phyloP scores from a whole-genome alignment of 2,329 filamentous ascomycete species.

The Scedosporium dehoogii region DNA sequence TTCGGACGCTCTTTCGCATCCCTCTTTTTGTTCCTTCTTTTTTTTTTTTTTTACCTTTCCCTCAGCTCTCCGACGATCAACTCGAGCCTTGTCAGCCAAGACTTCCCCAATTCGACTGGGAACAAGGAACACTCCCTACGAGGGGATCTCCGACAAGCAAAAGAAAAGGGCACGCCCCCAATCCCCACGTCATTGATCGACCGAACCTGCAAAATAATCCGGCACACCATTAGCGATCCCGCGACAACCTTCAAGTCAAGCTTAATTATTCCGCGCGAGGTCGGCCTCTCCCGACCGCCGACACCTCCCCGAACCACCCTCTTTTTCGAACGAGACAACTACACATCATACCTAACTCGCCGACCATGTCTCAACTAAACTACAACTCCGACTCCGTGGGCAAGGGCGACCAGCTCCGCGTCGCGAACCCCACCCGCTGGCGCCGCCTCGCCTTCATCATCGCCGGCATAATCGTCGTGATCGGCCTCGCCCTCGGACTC shows the following conservation, averaged over 20 bases:
- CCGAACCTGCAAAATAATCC: neutral
- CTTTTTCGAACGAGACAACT: neutral
- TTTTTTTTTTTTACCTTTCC: neutral
- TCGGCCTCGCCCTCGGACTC: conserved; percentile 36
- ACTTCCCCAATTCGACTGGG: neutral
- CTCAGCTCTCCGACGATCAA: neutral
- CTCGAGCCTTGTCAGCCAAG: neutral
- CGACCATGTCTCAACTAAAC: conserved; percentile 2
- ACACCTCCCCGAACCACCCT: neutral
- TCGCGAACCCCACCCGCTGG: conserved; percentile 10
- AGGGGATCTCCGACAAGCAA: neutral
- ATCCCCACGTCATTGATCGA: neutral
- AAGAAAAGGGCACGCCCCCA: neutral
- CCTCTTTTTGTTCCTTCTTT: too few relatives aligned
- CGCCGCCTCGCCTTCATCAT: conserved; percentile 18
- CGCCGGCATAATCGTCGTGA: conserved; percentile 15
- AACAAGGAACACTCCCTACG: neutral
- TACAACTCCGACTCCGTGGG: neutral
- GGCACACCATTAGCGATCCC: neutral
- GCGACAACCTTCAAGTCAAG: neutral
- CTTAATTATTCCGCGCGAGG: neutral
- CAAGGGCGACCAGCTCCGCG: neutral
- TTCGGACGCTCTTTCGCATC: too few relatives aligned
- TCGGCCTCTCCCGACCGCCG: neutral
- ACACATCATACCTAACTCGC: neutral